phyloP scores from a whole-genome alignment of 257 asterid species.

The Hygrophila difformis region DNA sequence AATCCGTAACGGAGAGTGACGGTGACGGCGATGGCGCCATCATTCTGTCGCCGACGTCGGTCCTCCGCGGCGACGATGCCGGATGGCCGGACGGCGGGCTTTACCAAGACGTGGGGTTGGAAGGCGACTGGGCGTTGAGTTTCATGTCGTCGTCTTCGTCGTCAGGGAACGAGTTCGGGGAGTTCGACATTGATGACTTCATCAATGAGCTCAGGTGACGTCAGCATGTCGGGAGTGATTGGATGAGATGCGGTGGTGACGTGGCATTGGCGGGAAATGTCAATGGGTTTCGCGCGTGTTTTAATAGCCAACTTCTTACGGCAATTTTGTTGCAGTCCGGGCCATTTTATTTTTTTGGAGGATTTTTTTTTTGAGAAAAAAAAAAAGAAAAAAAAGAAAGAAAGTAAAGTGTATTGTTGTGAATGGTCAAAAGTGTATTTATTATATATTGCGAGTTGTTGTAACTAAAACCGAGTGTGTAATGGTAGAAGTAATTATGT shows the following conservation, averaged over 20 bases:
- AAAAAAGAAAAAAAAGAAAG: no score
- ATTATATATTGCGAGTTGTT: conserved; percentile 10
- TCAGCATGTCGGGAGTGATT: no score
- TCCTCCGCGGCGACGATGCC: conserved; percentile 30
- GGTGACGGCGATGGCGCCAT: conserved; percentile 21
- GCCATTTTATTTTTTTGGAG: neutral
- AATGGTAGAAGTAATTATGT: no score
- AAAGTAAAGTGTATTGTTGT: no score
- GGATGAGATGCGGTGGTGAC: no score
- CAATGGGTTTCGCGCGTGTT: conserved; percentile 13
- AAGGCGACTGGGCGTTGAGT: conserved; percentile 33
- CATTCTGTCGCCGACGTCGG: conserved; percentile 48
- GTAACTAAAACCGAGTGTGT: conserved; percentile 11
- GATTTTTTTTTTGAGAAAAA: neutral
- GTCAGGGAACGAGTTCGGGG: conserved; percentile 60
- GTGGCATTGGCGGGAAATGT: conserved; percentile 28
- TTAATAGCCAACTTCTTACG: conserved; percentile 14
- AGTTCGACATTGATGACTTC: conserved; percentile 63
- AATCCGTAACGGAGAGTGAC: conserved; percentile 22
- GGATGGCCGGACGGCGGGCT: conserved; percentile 20
- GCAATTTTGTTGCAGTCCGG: conserved; percentile 46
- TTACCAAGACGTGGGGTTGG: no score
- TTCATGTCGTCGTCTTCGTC: conserved; percentile 14
- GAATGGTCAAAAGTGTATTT: no score
- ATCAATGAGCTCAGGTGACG: conserved; percentile 36